Base-by-base conservation (phyloP, 1,139 yeast genomes). In the Yamadazyma diospyri region DNA sequence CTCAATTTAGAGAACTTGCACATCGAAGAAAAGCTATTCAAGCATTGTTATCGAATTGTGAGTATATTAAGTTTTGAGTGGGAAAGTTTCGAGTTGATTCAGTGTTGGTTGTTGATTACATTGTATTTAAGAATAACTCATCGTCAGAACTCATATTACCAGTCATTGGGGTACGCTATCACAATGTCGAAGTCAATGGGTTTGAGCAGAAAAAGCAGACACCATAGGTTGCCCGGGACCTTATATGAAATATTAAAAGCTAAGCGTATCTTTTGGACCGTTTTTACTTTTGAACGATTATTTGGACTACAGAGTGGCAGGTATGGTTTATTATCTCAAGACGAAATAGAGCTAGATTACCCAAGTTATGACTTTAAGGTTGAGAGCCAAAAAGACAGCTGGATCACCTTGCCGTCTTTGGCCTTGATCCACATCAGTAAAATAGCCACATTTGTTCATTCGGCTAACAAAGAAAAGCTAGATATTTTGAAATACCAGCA, bases 31-130 rank as follows among this genome's bases (percentile, higher is more conserved):
- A 39, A 46, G 22, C 53, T 77, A 27, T 80, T 80, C 53, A 70
- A 69, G 40, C 72, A 70, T 38, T 68, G 75, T 4, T 59, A 72
- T 49, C 51, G 58, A 16, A 68, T 78, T 9, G 57, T 78, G 5
- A 58, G 64, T 14, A 64, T 68, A 12, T 56, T 79, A 29, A 63
- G 78, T 28, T 78, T 78, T 50, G 83, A 79, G 50, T 79, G 85
- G 84, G 83, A 78, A 47, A 69, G 80, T 14, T 69, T 75, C 39
- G 87, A 80, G 48, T 61, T 80, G 41, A 69, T 78, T 23, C 87
- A 80, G 48, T 67, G 77, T 25, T 78, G 85, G 82, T 52, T 78
- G 10, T 53, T 80, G 18, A 64, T 76, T 19, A 54, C 78, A 0
- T 46, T 78, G 14, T 80, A 78, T 45, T 53, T 79, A 25, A 57